Percentiles rank a stretch among this genome's conserved stretches.
phyloP scores from a whole-genome alignment of 2,329 filamentous ascomycete species.

The Stagonosporopsis rhizophila region DNA sequence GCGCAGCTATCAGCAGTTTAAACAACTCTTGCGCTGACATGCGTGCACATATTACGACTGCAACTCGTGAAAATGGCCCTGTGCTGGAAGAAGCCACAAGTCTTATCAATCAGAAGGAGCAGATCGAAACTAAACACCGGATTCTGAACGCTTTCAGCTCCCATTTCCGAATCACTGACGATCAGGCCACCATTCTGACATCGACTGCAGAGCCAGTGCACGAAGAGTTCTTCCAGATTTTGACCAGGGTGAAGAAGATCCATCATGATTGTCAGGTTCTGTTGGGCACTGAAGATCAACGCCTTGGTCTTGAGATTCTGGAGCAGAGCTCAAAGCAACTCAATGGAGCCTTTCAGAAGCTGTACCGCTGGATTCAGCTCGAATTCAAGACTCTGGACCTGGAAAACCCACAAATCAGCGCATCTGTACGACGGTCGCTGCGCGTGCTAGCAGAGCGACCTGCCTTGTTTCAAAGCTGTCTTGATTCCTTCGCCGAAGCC shows the following conservation, averaged over 20 bases:
- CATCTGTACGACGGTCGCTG: constrained; percentile 81
- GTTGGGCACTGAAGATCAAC: constrained; percentile 88
- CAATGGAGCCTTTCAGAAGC: constrained; percentile 90
- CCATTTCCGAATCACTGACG: constrained; percentile 85
- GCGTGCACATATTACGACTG: constrained; percentile 76
- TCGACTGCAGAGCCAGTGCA: constrained; percentile 82
- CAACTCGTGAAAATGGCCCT: constrained; percentile 75
- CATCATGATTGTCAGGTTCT: constrained; percentile 87
- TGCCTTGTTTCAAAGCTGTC: constrained; percentile 87
- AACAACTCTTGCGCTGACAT: constrained; percentile 83
- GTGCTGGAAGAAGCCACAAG: constrained; percentile 78
- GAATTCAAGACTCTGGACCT: constrained; percentile 92
- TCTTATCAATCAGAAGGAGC: constrained; percentile 74
- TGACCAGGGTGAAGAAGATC: constrained; percentile 84
- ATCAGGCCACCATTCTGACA: constrained; percentile 78
- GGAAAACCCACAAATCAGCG: constrained; percentile 91
- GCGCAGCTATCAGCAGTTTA: constrained; percentile 75
- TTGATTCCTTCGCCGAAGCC: constrained; percentile 92
- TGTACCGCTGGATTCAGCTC: constrained; percentile 93
- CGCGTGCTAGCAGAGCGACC: constrained; percentile 89
- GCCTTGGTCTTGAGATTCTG: constrained; percentile 86
- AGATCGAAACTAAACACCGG: constrained; percentile 80
- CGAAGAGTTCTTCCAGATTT: constrained; percentile 79
- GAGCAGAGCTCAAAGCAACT: constrained; percentile 87
- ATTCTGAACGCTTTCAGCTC: constrained; percentile 77